Conservation (phyloP, 2,329 filamentous ascomycete species). For the Lecanicillium sp. region DNA sequence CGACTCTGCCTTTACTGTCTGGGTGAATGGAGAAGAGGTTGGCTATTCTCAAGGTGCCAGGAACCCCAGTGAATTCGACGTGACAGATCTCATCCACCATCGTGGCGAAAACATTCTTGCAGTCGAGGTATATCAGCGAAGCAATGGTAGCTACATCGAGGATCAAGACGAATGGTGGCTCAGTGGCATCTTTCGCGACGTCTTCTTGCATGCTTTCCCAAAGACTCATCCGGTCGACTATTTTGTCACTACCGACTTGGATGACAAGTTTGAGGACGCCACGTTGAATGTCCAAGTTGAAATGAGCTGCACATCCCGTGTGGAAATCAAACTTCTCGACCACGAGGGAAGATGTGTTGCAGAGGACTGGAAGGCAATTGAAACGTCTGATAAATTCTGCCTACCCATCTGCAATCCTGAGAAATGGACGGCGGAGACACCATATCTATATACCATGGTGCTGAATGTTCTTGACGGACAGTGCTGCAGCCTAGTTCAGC, state of each 20-base stretch:
- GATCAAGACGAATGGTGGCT: conserved; percentile 66
- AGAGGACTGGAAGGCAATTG: conserved; percentile 14
- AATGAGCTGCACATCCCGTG: conserved; percentile 25
- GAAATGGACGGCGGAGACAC: conserved; percentile 64
- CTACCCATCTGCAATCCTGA: conserved; percentile 39
- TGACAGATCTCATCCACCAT: conserved; percentile 42
- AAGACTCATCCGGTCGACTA: conserved; percentile 46
- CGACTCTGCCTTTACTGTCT: conserved; percentile 63
- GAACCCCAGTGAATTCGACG: conserved; percentile 66
- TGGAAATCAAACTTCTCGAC: conserved; percentile 28
- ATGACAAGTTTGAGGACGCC: conserved; percentile 45
- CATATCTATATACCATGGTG: conserved; percentile 48
- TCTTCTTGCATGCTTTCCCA: conserved; percentile 55
- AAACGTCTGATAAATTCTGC: conserved; percentile 30
- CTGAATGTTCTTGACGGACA: conserved; percentile 23
- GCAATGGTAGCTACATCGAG: conserved; percentile 64
- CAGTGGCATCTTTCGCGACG: conserved; percentile 60
- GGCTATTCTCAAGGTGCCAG: conserved; percentile 67
- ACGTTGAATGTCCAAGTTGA: conserved; percentile 37
- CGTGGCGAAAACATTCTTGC: conserved; percentile 45
- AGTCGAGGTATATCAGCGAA: conserved; percentile 65
- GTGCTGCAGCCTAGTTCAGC: conserved; percentile 36
- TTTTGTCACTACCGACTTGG: conserved; percentile 45
- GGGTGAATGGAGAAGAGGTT: conserved; percentile 58
- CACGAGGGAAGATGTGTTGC: conserved; percentile 19